phyloP scores from a whole-genome alignment of 306 rosid species.

The Dryas octopetala region DNA sequence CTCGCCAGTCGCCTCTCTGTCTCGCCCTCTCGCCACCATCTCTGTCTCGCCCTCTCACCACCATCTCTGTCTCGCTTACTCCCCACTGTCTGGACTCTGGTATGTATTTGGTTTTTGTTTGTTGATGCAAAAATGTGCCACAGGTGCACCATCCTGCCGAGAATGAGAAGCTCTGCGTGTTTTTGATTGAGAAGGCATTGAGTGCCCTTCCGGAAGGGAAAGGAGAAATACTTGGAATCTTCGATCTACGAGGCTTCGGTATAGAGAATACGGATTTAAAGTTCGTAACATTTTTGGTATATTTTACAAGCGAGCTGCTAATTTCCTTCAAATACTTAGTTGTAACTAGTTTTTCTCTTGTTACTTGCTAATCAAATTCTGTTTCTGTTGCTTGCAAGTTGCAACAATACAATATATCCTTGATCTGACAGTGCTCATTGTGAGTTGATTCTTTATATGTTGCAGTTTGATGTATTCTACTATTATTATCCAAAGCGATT shows the following conservation, averaged over 20 bases:
- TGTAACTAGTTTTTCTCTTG: not conserved
- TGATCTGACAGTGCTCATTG: not conserved
- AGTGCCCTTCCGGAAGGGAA: constrained; percentile 68
- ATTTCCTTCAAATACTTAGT: constrained; percentile 15
- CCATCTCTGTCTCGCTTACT: too few species aligned
- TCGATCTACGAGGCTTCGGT: constrained; percentile 83
- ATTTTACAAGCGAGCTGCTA: constrained; percentile 12
- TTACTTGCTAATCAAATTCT: not conserved
- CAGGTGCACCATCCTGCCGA: constrained; percentile 66
- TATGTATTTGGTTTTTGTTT: too few species aligned
- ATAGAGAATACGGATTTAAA: constrained; percentile 69
- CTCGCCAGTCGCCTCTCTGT: too few species aligned
- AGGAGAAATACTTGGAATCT: constrained; percentile 67
- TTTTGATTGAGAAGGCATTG: constrained; percentile 77
- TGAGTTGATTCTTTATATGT: constrained; percentile 13
- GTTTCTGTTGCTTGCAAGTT: too few species aligned
- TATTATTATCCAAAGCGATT: constrained; percentile 80
- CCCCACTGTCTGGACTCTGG: too few species aligned
- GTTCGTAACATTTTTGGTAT: constrained; percentile 81
- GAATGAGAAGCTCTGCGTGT: constrained; percentile 76
- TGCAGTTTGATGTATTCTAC: constrained; percentile 89
- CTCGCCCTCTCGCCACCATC: too few species aligned
- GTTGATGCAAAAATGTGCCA: constrained; percentile 18
- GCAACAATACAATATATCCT: not conserved
- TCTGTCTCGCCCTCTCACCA: too few species aligned